Percentiles rank a stretch among this genome's conserved stretches.
phyloP scores from a whole-genome alignment of 2,329 filamentous ascomycete genomes.

The Coniochaeta sp. region DNA sequence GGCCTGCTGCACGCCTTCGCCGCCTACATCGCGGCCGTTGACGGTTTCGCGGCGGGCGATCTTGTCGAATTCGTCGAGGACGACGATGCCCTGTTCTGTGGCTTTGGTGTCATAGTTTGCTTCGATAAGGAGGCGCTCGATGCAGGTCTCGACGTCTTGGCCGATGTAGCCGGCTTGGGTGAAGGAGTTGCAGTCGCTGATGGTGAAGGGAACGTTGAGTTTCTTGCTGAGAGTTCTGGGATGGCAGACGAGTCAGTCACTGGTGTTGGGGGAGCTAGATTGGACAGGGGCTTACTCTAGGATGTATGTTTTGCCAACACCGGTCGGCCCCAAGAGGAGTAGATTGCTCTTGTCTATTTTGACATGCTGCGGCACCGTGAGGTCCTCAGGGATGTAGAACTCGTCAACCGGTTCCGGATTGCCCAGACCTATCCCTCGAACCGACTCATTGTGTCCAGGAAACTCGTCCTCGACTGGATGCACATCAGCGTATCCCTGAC shows the following conservation, averaged over 20 bases:
- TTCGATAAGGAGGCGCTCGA: slow-evolving; percentile 82
- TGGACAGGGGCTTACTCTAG: slow-evolving; percentile 45
- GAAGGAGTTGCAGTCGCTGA: slow-evolving; percentile 91
- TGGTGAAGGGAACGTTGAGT: slow-evolving; percentile 91
- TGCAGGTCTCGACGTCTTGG: slow-evolving; percentile 93
- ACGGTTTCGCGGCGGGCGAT: slow-evolving; percentile 81
- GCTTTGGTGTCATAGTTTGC: slow-evolving; percentile 81
- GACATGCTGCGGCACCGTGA: slow-evolving; percentile 37
- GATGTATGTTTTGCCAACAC: slow-evolving; percentile 95
- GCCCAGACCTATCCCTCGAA: slow-evolving; percentile 31
- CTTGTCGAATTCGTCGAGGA: slow-evolving; percentile 96
- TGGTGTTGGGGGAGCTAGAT: neutral
- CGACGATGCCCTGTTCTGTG: slow-evolving; percentile 87
- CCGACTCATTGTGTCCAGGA: slow-evolving; percentile 41
- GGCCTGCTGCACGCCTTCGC: slow-evolving; percentile 94
- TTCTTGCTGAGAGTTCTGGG: slow-evolving; percentile 78
- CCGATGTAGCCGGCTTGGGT: slow-evolving; percentile 97
- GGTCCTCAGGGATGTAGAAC: slow-evolving; percentile 42
- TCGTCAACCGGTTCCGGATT: slow-evolving; percentile 25
- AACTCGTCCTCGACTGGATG: slow-evolving; percentile 71
- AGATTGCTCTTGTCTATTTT: slow-evolving; percentile 96
- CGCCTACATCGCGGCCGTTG: slow-evolving; percentile 88
- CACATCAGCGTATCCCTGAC: slow-evolving; percentile 24
- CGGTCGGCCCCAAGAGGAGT: slow-evolving; percentile 81
- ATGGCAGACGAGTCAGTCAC: neutral